Evolutionary conservation across 306 rosid genomes (phyloP), one percentile per base, ranked within the genome.

Genomic region (Cyclanthera cordifolia): DNA sequence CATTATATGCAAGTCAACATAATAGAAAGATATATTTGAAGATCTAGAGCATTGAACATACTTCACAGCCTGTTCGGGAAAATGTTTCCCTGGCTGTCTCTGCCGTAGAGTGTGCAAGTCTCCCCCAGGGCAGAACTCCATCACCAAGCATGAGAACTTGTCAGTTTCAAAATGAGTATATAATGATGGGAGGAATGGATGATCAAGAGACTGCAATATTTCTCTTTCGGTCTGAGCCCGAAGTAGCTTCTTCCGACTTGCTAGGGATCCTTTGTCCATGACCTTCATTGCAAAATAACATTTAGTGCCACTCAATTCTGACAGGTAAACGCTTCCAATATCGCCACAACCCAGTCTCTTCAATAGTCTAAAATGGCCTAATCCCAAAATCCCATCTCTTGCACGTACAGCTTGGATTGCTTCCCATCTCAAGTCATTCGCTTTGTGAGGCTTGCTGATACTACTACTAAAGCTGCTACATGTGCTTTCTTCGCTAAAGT

Each of bases 101-200:
- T 93, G 98, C 83, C 98, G 71, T 28, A 89, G 91, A 19, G 94
- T 89, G 82, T 93, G 98, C 75, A 93, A 87, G 77, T 93, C 98
- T 60, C 98, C 98, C 50, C 98, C 98, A 2, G 98, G 98, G 82
- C 98, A 93, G 82, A 87, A 93, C 80, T 93, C 98, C 95, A 93
- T 93, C 49, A 93, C 95, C 87, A 93, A 82, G 89, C 98, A 93
- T 9, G 98, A 89, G 80, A 93, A 93, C 72, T 93, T 93, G 75
- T 93, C 98, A 0, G 98, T 89, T 76, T 93, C 98, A 73, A 93
- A 93, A 82, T 93, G 95, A 48, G 95, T 85, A 75, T 93, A 93
- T 73, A 93, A 78, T 27, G 98, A 82, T 13, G 98, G 98, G 79
- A 89, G 98, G 85, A 93, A 93, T 4, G 98, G 98, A 72, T 93